Percentiles rank a stretch among this genome's conserved stretches.
These are phyloP conservation scores for Parastagonospora avenae DNA, from an alignment of 2,329 filamentous ascomycete species.

Conservation along the genomic window DNA sequence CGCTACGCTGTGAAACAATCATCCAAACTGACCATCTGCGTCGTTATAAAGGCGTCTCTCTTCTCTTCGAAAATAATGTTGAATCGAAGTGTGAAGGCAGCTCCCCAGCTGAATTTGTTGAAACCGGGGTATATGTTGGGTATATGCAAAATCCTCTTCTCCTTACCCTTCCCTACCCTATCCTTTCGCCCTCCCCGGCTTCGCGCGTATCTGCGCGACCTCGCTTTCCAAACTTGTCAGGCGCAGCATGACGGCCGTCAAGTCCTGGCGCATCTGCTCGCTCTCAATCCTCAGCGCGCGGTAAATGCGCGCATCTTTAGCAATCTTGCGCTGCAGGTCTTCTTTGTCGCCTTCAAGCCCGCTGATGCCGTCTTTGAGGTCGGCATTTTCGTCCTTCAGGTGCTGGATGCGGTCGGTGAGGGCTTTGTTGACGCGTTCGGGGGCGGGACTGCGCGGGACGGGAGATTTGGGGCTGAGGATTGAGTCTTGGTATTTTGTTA, in stretches of 20 bases:
- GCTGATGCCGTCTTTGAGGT: slow-evolving; percentile 10
- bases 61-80: too few species aligned
- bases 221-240: background rate
- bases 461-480: slow-evolving; percentile 19
- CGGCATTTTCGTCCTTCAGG: slow-evolving; percentile 24
- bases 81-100: too few species aligned
- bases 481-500: slow-evolving; percentile 18
- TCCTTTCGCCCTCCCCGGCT: background rate
- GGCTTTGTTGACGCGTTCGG: slow-evolving; percentile 25
- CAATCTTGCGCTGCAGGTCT: slow-evolving; percentile 13
- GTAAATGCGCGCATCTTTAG: slow-evolving; percentile 9
- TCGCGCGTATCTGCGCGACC: background rate
- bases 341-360: slow-evolving; percentile 11
- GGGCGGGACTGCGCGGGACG: slow-evolving; percentile 17
- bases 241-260: background rate
- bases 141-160: background rate
- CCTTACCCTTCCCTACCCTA: too few species aligned
- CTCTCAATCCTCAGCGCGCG: slow-evolving; percentile 9
- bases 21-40: too few species aligned
- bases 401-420: slow-evolving; percentile 22
- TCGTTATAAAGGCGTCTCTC: too few species aligned
- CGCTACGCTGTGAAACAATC: too few species aligned
- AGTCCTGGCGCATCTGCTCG: slow-evolving; percentile 5
- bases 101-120: too few species aligned
- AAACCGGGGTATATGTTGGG: background rate